Evolutionary conservation across 306 rosid species (phyloP), one percentile per base, ranked within the genome.

Genomic region (Vigna radiata): DNA sequence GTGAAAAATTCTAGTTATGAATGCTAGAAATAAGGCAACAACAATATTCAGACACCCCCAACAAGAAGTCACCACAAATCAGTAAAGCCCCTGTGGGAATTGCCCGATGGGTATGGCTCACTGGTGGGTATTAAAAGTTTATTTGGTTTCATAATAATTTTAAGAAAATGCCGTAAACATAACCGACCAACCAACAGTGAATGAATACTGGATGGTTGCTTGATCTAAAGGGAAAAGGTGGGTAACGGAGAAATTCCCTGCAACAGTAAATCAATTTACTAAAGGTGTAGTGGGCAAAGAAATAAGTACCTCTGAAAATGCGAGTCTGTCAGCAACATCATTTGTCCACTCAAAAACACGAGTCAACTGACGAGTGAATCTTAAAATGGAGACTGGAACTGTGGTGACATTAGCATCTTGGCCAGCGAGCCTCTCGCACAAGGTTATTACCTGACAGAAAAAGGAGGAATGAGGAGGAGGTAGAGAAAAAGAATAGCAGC

Each of bases 361-460:
- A 9, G 98, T 92, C 77, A 95, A 66, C 76, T 90, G 98, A 61
- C 98, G 93, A 72, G 97, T 90, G 50, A 92, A 75, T 81, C 98
- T 95, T 77, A 92, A 88, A 73, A 95, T 82, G 29, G 98, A 89
- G 82, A 92, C 97, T 0, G 98, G 98, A 77, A 95, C 97, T 10
- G 88, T 90, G 17, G 98, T 95, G 17, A 92, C 93, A 86, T 95
- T 95, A 60, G 97, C 97, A 86, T 92, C 98, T 82, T 90, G 97
- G 74, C 98, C 98, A 0, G 98, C 97, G 66, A 95, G 96, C 88
- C 98, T 90, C 91, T 95, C 98, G 55, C 97, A 95, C 83, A 92
- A 78, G 23, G 98, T 86, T 72, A 92, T 95, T 60, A 95, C 98
- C 97, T 93, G 68, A 18, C 3, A 65, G 10, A n/a, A 39, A 66